Percentiles rank a stretch among this genome's conserved stretches.
These are phyloP conservation scores for Candida sanyiensis DNA, from an alignment of 805 yeast species.

Conservation along the genomic window DNA sequence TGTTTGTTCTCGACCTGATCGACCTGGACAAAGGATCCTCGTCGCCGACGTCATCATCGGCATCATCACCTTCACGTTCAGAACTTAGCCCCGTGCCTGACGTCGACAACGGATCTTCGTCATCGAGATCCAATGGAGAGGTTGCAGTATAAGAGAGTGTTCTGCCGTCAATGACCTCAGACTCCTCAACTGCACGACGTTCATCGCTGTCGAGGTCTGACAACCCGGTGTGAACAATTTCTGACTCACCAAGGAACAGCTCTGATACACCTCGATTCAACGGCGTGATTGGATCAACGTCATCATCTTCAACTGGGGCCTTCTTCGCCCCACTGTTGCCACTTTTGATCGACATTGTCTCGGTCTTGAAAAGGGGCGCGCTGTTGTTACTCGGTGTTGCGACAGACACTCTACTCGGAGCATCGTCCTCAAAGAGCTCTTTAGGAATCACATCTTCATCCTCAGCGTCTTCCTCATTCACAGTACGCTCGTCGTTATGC, in stretches of 20 bases:
- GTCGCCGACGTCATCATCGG: conserved; percentile 7
- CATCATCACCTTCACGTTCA: conserved; percentile 11
- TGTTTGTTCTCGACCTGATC: neutral
- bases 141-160: neutral
- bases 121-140: conserved; percentile 16
- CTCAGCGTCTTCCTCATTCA: no score
- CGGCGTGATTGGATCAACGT: conserved; percentile 21
- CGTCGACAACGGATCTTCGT: conserved; percentile 17
- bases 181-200: conserved; percentile 2
- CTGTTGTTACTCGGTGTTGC: neutral
- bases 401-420: neutral
- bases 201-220: conserved; percentile 6
- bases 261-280: conserved; percentile 2
- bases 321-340: conserved; percentile 7
- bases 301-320: conserved; percentile 15
- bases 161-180: conserved; percentile 10
- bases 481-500: conserved; percentile 7
- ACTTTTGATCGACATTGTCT: conserved; percentile 13
- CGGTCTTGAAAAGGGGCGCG: conserved; percentile 14
- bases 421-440: neutral
- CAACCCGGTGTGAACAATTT: neutral
- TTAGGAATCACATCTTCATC: conserved; percentile 18
- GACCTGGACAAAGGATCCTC: neutral
- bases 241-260: neutral
- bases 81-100: conserved; percentile 5